A percentile compares a stretch with the other conserved stretches of the same genome.
Evolutionary conservation across 2,329 filamentous ascomycete genomes (phyloP).

Genomic region (Beauveria rudraprayagi): DNA sequence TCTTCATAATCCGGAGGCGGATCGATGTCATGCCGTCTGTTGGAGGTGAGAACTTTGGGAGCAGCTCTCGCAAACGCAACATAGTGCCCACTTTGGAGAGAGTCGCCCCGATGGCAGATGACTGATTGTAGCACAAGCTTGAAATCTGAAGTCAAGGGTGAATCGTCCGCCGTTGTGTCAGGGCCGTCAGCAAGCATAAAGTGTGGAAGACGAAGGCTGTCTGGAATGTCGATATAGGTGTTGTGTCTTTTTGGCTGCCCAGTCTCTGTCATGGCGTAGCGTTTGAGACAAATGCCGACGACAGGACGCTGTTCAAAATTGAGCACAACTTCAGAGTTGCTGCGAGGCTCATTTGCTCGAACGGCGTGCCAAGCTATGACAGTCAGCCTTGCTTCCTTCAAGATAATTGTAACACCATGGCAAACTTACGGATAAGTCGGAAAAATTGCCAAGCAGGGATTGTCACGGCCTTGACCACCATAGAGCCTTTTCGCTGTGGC

Average conservation of each 20-base stretch:
- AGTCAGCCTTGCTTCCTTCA: constrained; percentile 24
- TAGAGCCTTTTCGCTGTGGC: constrained; percentile 38
- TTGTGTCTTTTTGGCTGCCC: constrained; percentile 65
- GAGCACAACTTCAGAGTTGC: constrained; percentile 74
- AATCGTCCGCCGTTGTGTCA: constrained; percentile 46
- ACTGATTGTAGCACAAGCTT: constrained; percentile 87
- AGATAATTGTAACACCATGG: not conserved
- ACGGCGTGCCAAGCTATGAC: constrained; percentile 74
- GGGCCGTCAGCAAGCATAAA: constrained; percentile 75
- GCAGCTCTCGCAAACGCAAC: constrained; percentile 74
- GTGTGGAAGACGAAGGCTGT: constrained; percentile 71
- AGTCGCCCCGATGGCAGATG: constrained; percentile 83
- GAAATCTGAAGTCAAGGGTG: constrained; percentile 77
- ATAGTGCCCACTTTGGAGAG: constrained; percentile 85
- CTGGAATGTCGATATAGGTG: constrained; percentile 85
- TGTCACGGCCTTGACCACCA: constrained; percentile 68
- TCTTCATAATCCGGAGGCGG: constrained; percentile 60
- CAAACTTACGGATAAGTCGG: constrained; percentile 69
- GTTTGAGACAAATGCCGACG: constrained; percentile 85
- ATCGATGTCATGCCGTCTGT: constrained; percentile 45
- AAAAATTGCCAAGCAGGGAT: constrained; percentile 99
- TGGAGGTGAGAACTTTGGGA: constrained; percentile 52
- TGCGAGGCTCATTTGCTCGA: constrained; percentile 42
- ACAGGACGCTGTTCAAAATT: constrained; percentile 83
- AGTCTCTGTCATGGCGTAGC: constrained; percentile 64